These are phyloP conservation scores for Chrysanthemum makinoi DNA, from an alignment of 129 eudicot species.

Conservation along the genomic window DNA sequence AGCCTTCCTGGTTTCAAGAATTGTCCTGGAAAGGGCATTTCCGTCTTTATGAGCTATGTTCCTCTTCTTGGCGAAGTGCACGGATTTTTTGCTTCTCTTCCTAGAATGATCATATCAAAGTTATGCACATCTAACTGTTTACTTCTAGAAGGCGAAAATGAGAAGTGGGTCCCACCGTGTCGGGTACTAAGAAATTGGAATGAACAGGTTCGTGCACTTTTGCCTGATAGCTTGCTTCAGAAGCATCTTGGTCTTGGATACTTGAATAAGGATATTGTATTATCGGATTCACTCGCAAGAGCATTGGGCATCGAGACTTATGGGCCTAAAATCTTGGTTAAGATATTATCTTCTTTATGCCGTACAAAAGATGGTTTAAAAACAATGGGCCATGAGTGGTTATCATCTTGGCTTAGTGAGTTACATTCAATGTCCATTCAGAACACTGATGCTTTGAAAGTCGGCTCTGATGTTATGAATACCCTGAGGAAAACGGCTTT, in stretches of 20 bases:
- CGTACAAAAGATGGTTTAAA: conserved; percentile 45
- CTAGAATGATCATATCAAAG: conserved; percentile 77
- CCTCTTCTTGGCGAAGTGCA: conserved; percentile 91
- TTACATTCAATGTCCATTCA: conserved; percentile 41
- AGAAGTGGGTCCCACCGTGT: conserved; percentile 88
- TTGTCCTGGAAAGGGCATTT: conserved; percentile 59
- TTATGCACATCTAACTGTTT: conserved; percentile 73
- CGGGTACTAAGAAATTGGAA: conserved; percentile 78
- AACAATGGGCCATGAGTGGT: conserved; percentile 72
- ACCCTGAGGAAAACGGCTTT: conserved; percentile 55
- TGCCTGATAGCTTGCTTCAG: conserved; percentile 66
- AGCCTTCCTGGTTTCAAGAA: conserved; percentile 61
- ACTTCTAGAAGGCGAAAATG: conserved; percentile 50
- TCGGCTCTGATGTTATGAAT: conserved; percentile 44
- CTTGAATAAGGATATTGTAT: conserved; percentile 57
- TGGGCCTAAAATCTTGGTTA: conserved; percentile 64
- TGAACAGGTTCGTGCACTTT: conserved; percentile 52
- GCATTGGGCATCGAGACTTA: conserved; percentile 73
- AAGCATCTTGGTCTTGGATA: conserved; percentile 88
- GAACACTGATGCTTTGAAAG: conserved; percentile 22
- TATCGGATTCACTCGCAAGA: conserved; percentile 70
- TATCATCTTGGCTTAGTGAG: conserved; percentile 67
- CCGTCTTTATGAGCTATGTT: conserved; percentile 72
- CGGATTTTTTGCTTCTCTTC: conserved; percentile 85
- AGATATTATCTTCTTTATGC: conserved; percentile 56